Base-by-base conservation (phyloP, 1,139 yeast species). In the Casaregolazyma suthepensis region DNA sequence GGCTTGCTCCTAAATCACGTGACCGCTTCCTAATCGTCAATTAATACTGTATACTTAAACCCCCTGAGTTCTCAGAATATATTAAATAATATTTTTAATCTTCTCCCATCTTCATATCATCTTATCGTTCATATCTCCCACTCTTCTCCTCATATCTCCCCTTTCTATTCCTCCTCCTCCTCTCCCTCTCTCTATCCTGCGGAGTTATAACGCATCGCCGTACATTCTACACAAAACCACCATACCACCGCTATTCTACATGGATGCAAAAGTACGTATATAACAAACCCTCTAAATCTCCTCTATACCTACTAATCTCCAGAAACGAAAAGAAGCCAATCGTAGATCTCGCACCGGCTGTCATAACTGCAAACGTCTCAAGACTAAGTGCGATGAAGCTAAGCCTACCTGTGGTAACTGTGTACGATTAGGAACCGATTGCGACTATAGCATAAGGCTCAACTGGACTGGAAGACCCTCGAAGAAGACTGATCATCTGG, bases 391-490 rank as follows among this genome's bases (percentile, higher is more conserved):
- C 64, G 85, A 83, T 61, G 94, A 86, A 64, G 59, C 50, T n/a
- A 83, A 83, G 61, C 96, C 96, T 0, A 56, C 62, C 0, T 87
- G 96, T 61, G 65, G 77, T 1, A 74, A 78, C 56, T 87, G 96
- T 64, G 51, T 66, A 3, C 81, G 78, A 57, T 71, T 78, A 1
- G 68, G 71, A n/a, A 59, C 71, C 10, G 58, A 65, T 1, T 87
- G 95, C 68, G 91, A 85, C 62, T 87, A 87, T 62, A 73, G 85
- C 2, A 63, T 85, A 23, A 80, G 77, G 58, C 71, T 87, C 44
- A 79, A 82, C 0, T 87, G 95, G 95, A 93, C 91, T 20, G 93
- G 93, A 0, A 67, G 91, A 51, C 20, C 89, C 88, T 0, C 81
- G 74, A 58, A 78, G 75, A 57, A 73, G 75, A 49, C 75, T 1